Evolutionary conservation across 2,329 filamentous ascomycete genomes (phyloP).

Genomic region (Penicillium sp.): DNA sequence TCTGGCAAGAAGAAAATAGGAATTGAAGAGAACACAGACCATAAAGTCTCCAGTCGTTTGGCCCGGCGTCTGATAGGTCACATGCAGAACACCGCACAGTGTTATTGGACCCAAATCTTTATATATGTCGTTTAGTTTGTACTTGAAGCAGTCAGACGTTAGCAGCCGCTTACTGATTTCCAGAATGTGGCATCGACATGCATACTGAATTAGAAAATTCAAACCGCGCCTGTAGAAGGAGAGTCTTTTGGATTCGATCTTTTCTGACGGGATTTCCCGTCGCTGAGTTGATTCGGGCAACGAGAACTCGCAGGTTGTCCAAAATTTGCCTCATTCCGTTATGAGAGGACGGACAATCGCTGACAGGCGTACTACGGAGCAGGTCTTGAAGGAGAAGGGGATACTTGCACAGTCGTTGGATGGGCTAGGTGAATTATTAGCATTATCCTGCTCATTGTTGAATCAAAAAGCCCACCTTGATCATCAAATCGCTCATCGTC

Average conservation of each 20-base stretch:
- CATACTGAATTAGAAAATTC: slow-evolving; percentile 72
- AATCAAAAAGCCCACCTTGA: slow-evolving; percentile 67
- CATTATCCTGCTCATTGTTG: not conserved
- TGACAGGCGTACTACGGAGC: slow-evolving; percentile 77
- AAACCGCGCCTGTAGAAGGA: slow-evolving; percentile 81
- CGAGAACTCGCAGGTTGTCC: slow-evolving; percentile 71
- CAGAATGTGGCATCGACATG: not conserved
- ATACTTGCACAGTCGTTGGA: slow-evolving; percentile 90
- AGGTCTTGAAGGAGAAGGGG: slow-evolving; percentile 84
- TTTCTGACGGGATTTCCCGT: slow-evolving; percentile 74
- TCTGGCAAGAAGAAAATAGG: slow-evolving; percentile 75
- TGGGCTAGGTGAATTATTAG: slow-evolving; percentile 63
- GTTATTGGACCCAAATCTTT: slow-evolving; percentile 78
- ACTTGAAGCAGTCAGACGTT: slow-evolving; percentile 18
- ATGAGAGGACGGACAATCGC: slow-evolving; percentile 82
- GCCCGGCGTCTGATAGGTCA: slow-evolving; percentile 75
- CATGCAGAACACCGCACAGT: slow-evolving; percentile 80
- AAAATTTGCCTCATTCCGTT: slow-evolving; percentile 76
- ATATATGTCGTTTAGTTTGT: slow-evolving; percentile 59
- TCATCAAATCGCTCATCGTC: slow-evolving; percentile 81
- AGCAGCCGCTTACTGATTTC: not conserved
- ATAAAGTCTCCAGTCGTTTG: slow-evolving; percentile 77
- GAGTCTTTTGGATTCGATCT: slow-evolving; percentile 75
- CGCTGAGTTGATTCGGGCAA: slow-evolving; percentile 80
- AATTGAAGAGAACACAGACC: slow-evolving; percentile 80